Percentiles rank a stretch among this genome's conserved stretches.
Evolutionary conservation across 2,329 filamentous ascomycete genomes (phyloP).

Genomic region (Fusarium camptoceras): DNA sequence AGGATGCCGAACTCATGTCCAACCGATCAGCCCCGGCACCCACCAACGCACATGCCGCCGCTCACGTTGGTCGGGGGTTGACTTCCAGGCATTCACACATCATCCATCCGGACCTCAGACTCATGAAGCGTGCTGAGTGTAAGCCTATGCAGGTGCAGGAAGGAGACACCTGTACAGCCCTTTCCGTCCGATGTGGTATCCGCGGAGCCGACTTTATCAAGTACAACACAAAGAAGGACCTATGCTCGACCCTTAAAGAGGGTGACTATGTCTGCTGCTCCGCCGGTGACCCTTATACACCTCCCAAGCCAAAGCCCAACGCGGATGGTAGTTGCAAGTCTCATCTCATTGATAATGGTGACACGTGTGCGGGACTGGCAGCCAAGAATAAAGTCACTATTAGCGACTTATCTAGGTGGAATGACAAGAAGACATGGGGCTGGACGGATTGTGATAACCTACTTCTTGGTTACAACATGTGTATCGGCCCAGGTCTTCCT

Average conservation of each 20-base stretch:
- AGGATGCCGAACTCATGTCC: no score
- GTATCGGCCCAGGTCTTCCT: background rate
- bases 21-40: no score
- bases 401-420: no score
- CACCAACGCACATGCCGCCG: no score
- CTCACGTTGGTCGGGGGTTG: no score
- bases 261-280: background rate
- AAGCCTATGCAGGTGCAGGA: background rate
- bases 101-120: no score
- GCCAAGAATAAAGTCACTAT: background rate
- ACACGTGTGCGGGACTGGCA: background rate
- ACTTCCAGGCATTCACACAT: no score
- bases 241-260: background rate
- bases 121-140: no score
- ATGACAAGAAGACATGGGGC: conserved; percentile 38
- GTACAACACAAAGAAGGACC: background rate
- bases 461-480: conserved; percentile 17
- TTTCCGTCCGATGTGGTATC: background rate
- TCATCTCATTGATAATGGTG: background rate
- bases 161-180: background rate
- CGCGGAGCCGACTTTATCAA: background rate
- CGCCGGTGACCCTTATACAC: background rate
- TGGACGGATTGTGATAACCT: conserved; percentile 38
- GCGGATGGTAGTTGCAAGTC: background rate
- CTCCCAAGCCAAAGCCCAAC: background rate